Conservation (phyloP, 768 basidiomycete species). For the Coprinopsis strossmayeri region DNA sequence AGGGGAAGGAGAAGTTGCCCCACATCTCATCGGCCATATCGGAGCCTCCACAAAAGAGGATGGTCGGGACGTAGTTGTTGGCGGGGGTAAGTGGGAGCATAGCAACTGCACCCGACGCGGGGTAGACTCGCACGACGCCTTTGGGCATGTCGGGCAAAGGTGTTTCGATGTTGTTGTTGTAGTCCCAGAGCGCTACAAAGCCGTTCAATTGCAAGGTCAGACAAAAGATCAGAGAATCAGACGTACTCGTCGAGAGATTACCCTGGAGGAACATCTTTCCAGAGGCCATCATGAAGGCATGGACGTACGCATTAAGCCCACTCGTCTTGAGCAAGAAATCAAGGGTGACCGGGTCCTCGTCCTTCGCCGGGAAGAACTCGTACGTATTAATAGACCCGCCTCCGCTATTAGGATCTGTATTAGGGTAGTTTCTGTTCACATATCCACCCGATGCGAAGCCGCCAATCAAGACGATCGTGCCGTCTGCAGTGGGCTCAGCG, state of each 20-base stretch:
- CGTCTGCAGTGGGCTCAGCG: conserved; percentile 69
- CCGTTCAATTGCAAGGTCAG: too few relatives aligned
- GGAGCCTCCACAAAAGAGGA: conserved; percentile 89
- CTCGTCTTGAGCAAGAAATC: conserved; percentile 65
- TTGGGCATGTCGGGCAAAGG: conserved; percentile 68
- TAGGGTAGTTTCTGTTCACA: conserved; percentile 69
- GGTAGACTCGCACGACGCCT: conserved; percentile 75
- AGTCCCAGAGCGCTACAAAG: conserved; percentile 42
- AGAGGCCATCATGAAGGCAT: conserved; percentile 66
- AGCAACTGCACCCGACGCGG: conserved; percentile 80
- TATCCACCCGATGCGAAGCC: conserved; percentile 76
- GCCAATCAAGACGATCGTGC: conserved; percentile 74
- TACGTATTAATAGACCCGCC: conserved; percentile 75
- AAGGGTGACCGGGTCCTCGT: conserved; percentile 40
- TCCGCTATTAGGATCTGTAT: conserved; percentile 58
- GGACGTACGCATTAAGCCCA: conserved; percentile 74
- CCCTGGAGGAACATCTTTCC: conserved; percentile 80
- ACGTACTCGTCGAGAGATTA: conserved; percentile 67
- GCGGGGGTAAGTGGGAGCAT: conserved; percentile 89
- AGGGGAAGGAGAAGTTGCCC: conserved; percentile 72
- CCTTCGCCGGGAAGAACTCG: conserved; percentile 73
- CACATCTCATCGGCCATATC: conserved; percentile 66
- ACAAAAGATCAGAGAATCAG: too few relatives aligned
- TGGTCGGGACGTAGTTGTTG: conserved; percentile 80
- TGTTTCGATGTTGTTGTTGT: conserved; percentile 48